Percentiles rank a stretch among this genome's conserved stretches.
Evolutionary conservation across 1,139 yeast species (phyloP).

Genomic region (Candida pseudoviswanathii): DNA sequence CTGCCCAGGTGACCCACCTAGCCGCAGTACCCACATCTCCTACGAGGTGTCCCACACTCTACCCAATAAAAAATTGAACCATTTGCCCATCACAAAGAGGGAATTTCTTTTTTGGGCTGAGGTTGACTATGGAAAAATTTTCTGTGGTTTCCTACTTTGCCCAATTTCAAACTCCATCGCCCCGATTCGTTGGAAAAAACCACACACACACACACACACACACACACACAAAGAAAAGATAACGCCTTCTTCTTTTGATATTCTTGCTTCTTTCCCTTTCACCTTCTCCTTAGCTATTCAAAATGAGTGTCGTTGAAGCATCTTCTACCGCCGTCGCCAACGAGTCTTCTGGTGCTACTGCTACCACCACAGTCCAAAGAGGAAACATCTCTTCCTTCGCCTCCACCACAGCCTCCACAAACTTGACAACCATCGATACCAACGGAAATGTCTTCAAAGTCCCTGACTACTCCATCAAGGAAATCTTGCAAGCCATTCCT

Average conservation of each 20-base stretch:
- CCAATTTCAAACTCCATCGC: neutral
- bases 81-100: too few species aligned
- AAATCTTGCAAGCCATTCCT: constrained; percentile 72
- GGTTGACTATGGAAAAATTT: too few species aligned
- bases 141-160: too few species aligned
- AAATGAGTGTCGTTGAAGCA: constrained; percentile 21
- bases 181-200: neutral
- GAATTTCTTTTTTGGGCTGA: too few species aligned
- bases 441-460: constrained; percentile 67
- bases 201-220: too few species aligned
- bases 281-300: constrained; percentile 6
- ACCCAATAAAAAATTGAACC: too few species aligned
- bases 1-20: too few species aligned
- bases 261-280: constrained; percentile 8
- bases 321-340: constrained; percentile 11
- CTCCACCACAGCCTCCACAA: constrained; percentile 19
- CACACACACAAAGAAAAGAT: neutral
- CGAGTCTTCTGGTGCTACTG: constrained; percentile 1
- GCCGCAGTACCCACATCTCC: too few species aligned
- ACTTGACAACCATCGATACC: constrained; percentile 55
- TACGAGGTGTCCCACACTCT: too few species aligned
- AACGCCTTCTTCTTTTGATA: neutral
- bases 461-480: constrained; percentile 76
- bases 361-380: constrained; percentile 16
- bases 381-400: constrained; percentile 30